These are phyloP conservation scores for Primulina tabacum DNA, from an alignment of 257 asterid genomes.

Conservation along the genomic window DNA sequence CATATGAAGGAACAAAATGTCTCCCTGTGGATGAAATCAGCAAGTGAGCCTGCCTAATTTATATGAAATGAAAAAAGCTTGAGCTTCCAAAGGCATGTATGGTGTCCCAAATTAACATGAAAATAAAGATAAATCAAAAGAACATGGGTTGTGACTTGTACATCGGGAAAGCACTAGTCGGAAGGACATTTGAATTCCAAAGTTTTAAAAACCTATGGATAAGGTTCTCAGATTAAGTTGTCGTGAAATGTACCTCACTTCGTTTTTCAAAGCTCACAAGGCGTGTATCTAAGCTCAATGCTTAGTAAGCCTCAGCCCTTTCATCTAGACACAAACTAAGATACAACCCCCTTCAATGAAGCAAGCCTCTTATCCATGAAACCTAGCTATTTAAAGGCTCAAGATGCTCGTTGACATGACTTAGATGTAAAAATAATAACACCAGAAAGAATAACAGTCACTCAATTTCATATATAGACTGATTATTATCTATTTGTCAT, in stretches of 20 bases:
- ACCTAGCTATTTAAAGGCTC: too few relatives aligned
- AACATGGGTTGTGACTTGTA: not conserved
- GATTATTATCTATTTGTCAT: too few relatives aligned
- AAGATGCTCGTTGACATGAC: too few relatives aligned
- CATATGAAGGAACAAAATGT: conserved; percentile 36
- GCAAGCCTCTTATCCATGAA: too few relatives aligned
- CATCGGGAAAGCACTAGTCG: not conserved
- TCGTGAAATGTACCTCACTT: not conserved
- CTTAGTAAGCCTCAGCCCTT: not conserved
- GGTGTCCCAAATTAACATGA: not conserved
- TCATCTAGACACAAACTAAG: not conserved
- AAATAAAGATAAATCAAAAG: not conserved
- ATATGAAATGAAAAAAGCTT: not conserved
- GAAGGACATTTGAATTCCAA: not conserved
- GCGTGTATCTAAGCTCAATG: not conserved
- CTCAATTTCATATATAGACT: too few relatives aligned
- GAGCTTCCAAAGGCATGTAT: not conserved
- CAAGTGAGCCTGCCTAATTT: not conserved
- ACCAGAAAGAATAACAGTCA: too few relatives aligned
- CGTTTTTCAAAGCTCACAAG: not conserved
- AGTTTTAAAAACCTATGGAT: not conserved
- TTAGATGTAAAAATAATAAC: too few relatives aligned
- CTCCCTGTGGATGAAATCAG: conserved; percentile 28
- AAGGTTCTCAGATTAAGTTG: not conserved
- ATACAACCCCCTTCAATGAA: too few relatives aligned